These are phyloP conservation scores for Amanita muscaria DNA, from an alignment of 768 basidiomycete genomes.

Conservation along the genomic window DNA sequence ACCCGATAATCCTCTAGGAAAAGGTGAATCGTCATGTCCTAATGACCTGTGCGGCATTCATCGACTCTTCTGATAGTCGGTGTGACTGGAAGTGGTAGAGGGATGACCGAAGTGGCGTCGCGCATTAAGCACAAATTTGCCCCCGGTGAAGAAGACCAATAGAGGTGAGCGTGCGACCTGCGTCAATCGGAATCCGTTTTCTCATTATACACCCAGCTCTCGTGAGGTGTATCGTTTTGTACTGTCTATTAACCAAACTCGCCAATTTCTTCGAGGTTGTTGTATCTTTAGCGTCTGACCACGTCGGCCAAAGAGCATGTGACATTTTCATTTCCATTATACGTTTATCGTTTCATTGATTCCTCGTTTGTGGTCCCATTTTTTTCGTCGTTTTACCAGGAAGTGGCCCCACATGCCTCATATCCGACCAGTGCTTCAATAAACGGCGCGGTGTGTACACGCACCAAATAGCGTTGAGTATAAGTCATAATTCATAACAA, in stretches of 20 bases:
- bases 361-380: constrained; percentile 4
- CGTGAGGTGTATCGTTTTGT: constrained; percentile 5
- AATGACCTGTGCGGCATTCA: not conserved
- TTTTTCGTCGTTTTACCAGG: not conserved
- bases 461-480: constrained; percentile 7
- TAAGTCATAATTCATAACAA: constrained; percentile 6
- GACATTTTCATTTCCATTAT: constrained; percentile 7
- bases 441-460: not conserved
- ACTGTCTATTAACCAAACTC: constrained; percentile 3
- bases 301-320: constrained; percentile 6
- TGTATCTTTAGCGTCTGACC: constrained; percentile 7
- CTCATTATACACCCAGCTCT: constrained; percentile 2
- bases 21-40: constrained; percentile 43
- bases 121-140: constrained; percentile 73
- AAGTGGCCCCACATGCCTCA: no score
- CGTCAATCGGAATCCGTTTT: not conserved
- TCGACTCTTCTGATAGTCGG: constrained; percentile 46
- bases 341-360: constrained; percentile 6
- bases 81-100: constrained; percentile 86
- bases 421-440: no score
- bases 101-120: constrained; percentile 71
- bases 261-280: constrained; percentile 7
- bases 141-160: constrained; percentile 13
- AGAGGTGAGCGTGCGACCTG: constrained; percentile 11
- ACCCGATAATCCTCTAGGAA: constrained; percentile 83